These are phyloP conservation scores for Ceratobasidium sp. DNA, from an alignment of 1,284 basidiomycete genomes.

Conservation along the genomic window DNA sequence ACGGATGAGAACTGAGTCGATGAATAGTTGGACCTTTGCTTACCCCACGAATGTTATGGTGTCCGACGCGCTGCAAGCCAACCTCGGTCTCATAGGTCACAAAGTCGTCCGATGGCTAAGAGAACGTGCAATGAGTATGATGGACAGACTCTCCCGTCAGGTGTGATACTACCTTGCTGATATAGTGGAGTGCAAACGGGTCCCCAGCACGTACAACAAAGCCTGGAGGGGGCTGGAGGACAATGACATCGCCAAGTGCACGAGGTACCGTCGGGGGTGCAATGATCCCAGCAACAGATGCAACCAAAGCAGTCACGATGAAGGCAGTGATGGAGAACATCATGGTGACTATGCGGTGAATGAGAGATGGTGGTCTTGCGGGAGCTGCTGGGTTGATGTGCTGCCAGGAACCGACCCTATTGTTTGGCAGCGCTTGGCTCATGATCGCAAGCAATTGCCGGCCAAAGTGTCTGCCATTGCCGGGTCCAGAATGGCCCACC, in stretches of 20 bases:
- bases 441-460: too few relatives aligned
- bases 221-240: constrained; percentile 39
- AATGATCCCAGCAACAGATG: constrained; percentile 30
- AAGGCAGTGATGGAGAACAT: constrained; percentile 29
- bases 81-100: constrained; percentile 44
- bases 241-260: constrained; percentile 38
- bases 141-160: background rate
- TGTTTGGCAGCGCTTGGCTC: too few relatives aligned
- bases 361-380: background rate
- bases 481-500: too few relatives aligned
- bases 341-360: constrained; percentile 12
- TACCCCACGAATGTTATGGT: constrained; percentile 41
- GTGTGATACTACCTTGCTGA: constrained; percentile 27
- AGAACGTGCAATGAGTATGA: background rate
- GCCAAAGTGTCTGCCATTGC: too few relatives aligned
- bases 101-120: constrained; percentile 30
- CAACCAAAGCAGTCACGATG: constrained; percentile 32
- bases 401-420: too few relatives aligned
- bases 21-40: background rate
- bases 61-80: constrained; percentile 37
- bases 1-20: background rate
- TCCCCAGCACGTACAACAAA: constrained; percentile 40
- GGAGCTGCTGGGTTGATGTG: constrained; percentile 11
- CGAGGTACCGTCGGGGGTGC: constrained; percentile 36
- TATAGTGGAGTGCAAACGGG: constrained; percentile 38